These are phyloP conservation scores for Musa schizocarpa DNA, from an alignment of 176 grass and related monocot genomes.

Conservation along the genomic window DNA sequence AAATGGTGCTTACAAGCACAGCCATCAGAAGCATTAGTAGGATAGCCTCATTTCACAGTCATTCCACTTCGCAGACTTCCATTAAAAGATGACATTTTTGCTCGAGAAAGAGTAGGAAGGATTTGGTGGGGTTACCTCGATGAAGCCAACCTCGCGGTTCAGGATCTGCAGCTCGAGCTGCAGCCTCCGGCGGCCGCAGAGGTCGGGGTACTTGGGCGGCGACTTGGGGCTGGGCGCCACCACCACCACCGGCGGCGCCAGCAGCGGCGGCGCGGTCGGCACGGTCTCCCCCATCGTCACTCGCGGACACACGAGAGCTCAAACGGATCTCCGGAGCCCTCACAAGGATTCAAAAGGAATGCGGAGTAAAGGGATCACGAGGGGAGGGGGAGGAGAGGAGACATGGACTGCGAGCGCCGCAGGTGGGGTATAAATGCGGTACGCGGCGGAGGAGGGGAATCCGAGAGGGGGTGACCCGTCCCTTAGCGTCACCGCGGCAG, in stretches of 20 bases:
- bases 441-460: constrained; percentile 22
- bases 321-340: neutral
- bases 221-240: constrained; percentile 62
- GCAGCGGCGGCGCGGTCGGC: constrained; percentile 3
- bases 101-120: neutral
- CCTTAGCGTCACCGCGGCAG: neutral
- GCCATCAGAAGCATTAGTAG: no score
- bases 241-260: constrained; percentile 19
- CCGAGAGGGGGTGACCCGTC: constrained; percentile 27
- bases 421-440: constrained; percentile 17
- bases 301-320: neutral
- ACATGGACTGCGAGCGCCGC: constrained; percentile 18
- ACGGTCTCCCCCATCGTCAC: neutral
- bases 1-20: no score
- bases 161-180: constrained; percentile 94
- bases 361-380: constrained; percentile 2
- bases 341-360: neutral
- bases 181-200: constrained; percentile 72
- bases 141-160: constrained; percentile 76
- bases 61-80: no score
- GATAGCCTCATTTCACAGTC: no score
- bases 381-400: constrained; percentile 12
- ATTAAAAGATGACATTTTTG: neutral
- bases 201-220: constrained; percentile 83
- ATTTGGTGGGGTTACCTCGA: constrained; percentile 40